Conservation (phyloP, 768 basidiomycete species). For the Lactarius akahatsu region DNA sequence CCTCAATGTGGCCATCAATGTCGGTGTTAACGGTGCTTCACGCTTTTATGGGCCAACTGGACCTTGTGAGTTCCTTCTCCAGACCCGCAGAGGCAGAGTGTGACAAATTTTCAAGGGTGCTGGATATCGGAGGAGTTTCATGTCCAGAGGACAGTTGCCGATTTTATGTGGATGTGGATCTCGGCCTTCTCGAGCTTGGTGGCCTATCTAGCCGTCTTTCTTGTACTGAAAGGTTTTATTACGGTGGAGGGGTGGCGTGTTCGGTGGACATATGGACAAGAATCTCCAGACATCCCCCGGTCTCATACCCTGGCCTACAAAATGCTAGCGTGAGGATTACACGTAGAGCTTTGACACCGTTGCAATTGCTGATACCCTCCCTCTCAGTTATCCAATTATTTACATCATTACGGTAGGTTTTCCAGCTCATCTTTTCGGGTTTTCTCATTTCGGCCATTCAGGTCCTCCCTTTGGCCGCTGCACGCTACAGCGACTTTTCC, state of each 20-base stretch:
- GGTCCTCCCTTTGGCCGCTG: slow-evolving; percentile 44
- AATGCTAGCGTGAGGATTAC: slow-evolving; percentile 47
- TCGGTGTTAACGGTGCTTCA: slow-evolving; percentile 37
- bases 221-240: slow-evolving; percentile 43
- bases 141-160: slow-evolving; percentile 45
- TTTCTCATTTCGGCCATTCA: slow-evolving; percentile 4
- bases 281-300: slow-evolving; percentile 1
- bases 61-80: slow-evolving; percentile 38
- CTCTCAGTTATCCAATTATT: slow-evolving; percentile 45
- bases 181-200: slow-evolving; percentile 43
- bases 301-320: slow-evolving; percentile 40
- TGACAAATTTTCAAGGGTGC: slow-evolving; percentile 43
- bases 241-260: slow-evolving; percentile 36
- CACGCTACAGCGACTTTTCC: slow-evolving; percentile 42
- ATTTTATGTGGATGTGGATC: slow-evolving; percentile 56
- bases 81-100: background rate
- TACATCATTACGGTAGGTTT: slow-evolving; percentile 40
- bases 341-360: background rate
- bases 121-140: slow-evolving; percentile 44
- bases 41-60: slow-evolving; percentile 43
- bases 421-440: background rate
- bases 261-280: slow-evolving; percentile 28
- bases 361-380: slow-evolving; percentile 12
- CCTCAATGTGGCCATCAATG: slow-evolving; percentile 42
- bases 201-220: slow-evolving; percentile 46